A percentile compares a stretch with the other conserved stretches of the same genome.
These are phyloP conservation scores for Evernia prunastri DNA, from an alignment of 495 filamentous ascomycete genomes.

Conservation along the genomic window DNA sequence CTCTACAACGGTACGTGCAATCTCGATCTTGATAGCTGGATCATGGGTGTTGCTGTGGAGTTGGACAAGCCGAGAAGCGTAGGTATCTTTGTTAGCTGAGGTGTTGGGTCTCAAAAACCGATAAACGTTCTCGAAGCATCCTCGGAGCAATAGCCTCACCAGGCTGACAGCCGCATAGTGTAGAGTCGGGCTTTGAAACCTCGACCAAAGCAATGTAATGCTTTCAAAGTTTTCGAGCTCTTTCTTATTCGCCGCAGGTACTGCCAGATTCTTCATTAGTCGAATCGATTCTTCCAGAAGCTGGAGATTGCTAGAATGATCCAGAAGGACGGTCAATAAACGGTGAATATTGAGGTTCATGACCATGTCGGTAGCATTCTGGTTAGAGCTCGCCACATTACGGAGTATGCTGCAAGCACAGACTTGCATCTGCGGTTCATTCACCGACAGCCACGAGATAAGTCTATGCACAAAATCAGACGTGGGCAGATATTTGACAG, in stretches of 20 bases:
- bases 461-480: constrained; percentile 46
- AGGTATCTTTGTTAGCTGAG: constrained; percentile 29
- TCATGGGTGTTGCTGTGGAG: constrained; percentile 55
- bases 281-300: constrained; percentile 61
- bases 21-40: constrained; percentile 63
- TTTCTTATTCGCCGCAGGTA: constrained; percentile 56
- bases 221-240: constrained; percentile 56
- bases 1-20: constrained; percentile 58
- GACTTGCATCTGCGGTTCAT: constrained; percentile 56
- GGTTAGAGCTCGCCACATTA: constrained; percentile 67
- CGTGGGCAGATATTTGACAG: constrained; percentile 43
- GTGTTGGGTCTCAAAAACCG: constrained; percentile 29
- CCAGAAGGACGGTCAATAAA: constrained; percentile 49
- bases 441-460: constrained; percentile 45
- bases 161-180: constrained; percentile 33
- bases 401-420: constrained; percentile 70
- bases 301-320: constrained; percentile 38
- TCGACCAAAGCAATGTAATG: constrained; percentile 52
- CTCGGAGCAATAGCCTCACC: constrained; percentile 56
- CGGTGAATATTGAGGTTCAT: constrained; percentile 46
- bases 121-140: constrained; percentile 50
- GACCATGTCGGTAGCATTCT: constrained; percentile 52
- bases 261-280: constrained; percentile 76
- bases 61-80: constrained; percentile 45
- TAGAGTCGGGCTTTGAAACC: constrained; percentile 41